These are phyloP conservation scores for Globisporangium okanoganense DNA, from an alignment of 352 stramenopile genomes.

Conservation along the genomic window DNA sequence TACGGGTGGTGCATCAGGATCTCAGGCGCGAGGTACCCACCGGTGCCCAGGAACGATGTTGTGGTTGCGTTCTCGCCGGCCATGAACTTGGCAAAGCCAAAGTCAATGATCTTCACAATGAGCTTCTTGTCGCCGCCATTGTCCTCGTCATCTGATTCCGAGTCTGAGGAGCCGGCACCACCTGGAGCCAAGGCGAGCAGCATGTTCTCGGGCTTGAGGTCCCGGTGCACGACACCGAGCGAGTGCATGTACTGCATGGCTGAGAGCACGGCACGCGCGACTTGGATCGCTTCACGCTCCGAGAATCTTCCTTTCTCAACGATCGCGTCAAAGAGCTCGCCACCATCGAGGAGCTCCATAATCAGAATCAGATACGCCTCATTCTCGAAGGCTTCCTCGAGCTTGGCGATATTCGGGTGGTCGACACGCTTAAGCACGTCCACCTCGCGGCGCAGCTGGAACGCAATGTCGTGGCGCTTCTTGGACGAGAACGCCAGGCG, in stretches of 20 bases:
- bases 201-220: slow-evolving; percentile 80
- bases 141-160: slow-evolving; percentile 5
- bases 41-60: slow-evolving; percentile 74
- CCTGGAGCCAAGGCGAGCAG: slow-evolving; percentile 35
- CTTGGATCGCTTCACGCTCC: slow-evolving; percentile 49
- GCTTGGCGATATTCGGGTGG: slow-evolving; percentile 65
- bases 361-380: slow-evolving; percentile 62
- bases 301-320: slow-evolving; percentile 57
- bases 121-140: slow-evolving; percentile 15
- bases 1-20: slow-evolving; percentile 96
- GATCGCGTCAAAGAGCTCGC: slow-evolving; percentile 82
- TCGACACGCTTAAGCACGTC: slow-evolving; percentile 56
- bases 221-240: slow-evolving; percentile 60
- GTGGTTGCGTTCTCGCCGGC: slow-evolving; percentile 44
- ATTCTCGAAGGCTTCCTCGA: slow-evolving; percentile 68
- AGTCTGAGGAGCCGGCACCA: slow-evolving; percentile 1
- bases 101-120: slow-evolving; percentile 98
- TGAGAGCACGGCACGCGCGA: slow-evolving; percentile 55
- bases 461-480: slow-evolving; percentile 48
- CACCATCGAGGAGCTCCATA: slow-evolving; percentile 74
- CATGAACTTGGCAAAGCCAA: slow-evolving; percentile 95
- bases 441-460: slow-evolving; percentile 61
- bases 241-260: slow-evolving; percentile 75
- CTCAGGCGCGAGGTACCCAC: slow-evolving; percentile 96
- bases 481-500: slow-evolving; percentile 38